Evolutionary conservation across 2,329 filamentous ascomycete genomes (phyloP).

Genomic region (Bipolaris gigantea): DNA sequence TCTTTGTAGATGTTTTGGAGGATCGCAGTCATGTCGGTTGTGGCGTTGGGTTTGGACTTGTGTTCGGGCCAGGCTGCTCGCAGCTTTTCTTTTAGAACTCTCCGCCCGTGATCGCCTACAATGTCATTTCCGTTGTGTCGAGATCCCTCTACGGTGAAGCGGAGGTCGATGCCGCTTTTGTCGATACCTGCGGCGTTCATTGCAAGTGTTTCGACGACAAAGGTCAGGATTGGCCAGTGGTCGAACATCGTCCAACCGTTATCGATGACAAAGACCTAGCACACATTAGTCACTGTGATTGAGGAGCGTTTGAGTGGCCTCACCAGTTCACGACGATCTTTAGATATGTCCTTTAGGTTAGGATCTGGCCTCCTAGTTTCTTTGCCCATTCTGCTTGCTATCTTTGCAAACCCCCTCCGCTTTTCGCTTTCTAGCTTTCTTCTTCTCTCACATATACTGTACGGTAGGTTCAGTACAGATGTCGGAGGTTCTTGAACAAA

Average conservation of each 20-base stretch:
- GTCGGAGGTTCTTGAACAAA: neutral
- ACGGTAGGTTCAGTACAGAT: neutral
- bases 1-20: neutral
- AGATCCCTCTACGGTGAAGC: slow-evolving; percentile 13
- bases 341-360: neutral
- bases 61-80: neutral
- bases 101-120: neutral
- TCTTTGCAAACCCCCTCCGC: neutral
- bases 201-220: slow-evolving; percentile 19
- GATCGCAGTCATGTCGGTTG: neutral
- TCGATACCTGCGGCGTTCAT: slow-evolving; percentile 19
- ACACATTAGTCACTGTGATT: neutral
- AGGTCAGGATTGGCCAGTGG: slow-evolving; percentile 18
- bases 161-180: slow-evolving; percentile 19
- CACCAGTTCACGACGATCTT: neutral
- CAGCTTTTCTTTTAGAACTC: neutral
- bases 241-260: neutral
- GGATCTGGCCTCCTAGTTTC: neutral
- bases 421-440: neutral
- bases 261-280: neutral
- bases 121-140: neutral
- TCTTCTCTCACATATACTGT: neutral
- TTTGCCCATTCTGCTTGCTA: neutral
- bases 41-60: neutral
- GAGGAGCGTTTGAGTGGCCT: neutral